Evolutionary conservation across 2,329 filamentous ascomycete genomes (phyloP), one percentile per base, ranked within the genome.

Genomic region (Macrophomina pseudophaseolina): DNA sequence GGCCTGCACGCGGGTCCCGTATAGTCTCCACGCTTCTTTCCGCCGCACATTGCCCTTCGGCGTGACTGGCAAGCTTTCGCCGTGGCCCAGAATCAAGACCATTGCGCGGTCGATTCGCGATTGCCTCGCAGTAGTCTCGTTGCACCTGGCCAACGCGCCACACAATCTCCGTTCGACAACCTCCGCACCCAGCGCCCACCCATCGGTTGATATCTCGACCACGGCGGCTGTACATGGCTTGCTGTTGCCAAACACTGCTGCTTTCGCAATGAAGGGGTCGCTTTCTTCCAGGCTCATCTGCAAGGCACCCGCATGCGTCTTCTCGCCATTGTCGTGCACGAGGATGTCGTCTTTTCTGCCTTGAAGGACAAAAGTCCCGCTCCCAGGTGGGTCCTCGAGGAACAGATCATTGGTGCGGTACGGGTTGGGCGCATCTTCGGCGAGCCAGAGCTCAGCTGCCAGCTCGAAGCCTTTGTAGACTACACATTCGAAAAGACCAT

Each of bases 321-420:
- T 77, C 66, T 76, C 74, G n/a, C 74, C 74, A 68, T 75, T 75
- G 4, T 71, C 70, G 52, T 75, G 72, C 12, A 75, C 70, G 14
- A 76, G 66, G 35, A 77, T 72, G 64, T 77, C 75, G 68, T 76
- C 75, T 53, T 72, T 75, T 40, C 74, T 68, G 7, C 75, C 75
- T 66, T 73, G 71, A 4, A 77, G 65, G 6, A 72, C 68, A 56
- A 69, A 77, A 40, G 70, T 71, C 2, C 74, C 74, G 66, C 72
- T 75, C 23, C 70, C 71, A 23, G 71, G 72, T 18, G 72, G 72
- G 33, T 74, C 71, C 68, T 76, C 71, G n/a, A 72, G 62, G 60
- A 77, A 76, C 1, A 76, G 64, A 56, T 76, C 74, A 66, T 73
- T 74, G 0, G 73, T 76, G 14, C 73, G 74, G 16, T 74, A 73